Base-by-base conservation (phyloP, 352 stramenopile species). In the Pythium brachiatum region DNA sequence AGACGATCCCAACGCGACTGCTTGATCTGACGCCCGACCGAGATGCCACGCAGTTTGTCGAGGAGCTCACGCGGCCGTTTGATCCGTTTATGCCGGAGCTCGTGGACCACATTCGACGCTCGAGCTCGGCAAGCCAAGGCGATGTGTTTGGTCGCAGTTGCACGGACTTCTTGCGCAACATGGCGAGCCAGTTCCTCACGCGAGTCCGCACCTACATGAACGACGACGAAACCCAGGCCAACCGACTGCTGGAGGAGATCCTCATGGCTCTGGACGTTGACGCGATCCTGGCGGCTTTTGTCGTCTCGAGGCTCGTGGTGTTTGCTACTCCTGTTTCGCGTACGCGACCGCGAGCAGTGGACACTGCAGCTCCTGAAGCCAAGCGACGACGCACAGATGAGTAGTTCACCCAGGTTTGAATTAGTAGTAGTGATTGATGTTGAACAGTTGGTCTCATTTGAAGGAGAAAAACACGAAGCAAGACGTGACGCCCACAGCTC, bases 51-150 rank as follows among this genome's bases (percentile, higher is more conserved):
- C 69, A 66, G 2, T 51, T 76, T 9, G 23, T 73, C 7, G 64
- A 68, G 11, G 61, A 68, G 21, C 21, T 76, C 29, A 69, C 66
- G 21, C 59, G 69, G 21, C 55, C 55, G 11, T 39, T 76, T 7
- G 66, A 68, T 27, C 61, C 69, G 15, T 76, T 76, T 53, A 65
- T 70, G 32, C 65, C 69, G 6, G 65, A 76, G 38, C 53, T 76
- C 11, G 27, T 73, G n/a, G 56, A 73, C 18, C 48, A 71, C 43
- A 68, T 72, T 51, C 65, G 62, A 38, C 69, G 62, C 0, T 56
- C 65, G 0, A 73, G 68, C 8, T 57, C 43, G 7, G 69, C 69
- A 11, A 69, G 62, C 27, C 57, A 60, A 26, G 64, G 60, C 2
- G 61, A 68, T 18, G 53, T 53, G 2, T 64, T 68, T 21, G 62